A percentile compares a stretch with the other conserved stretches of the same genome.
phyloP scores from a whole-genome alignment of 139 green algal species.

The Tetradesmus lagerheimii region DNA sequence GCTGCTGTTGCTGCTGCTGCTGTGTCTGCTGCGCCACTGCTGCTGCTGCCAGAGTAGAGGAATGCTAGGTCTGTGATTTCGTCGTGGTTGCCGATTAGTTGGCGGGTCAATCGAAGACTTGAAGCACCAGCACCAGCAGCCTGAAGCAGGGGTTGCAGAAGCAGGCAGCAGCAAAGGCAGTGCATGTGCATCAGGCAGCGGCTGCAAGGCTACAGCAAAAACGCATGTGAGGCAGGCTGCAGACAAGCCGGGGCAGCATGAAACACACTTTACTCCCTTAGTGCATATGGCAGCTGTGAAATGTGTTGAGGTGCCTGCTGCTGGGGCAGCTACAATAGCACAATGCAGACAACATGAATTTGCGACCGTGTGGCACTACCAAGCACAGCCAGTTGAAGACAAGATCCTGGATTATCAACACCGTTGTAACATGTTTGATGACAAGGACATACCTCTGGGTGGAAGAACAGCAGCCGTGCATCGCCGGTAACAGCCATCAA shows the following conservation, averaged over 20 bases:
- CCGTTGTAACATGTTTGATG: neutral
- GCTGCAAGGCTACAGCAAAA: neutral
- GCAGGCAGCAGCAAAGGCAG: neutral
- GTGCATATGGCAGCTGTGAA: no score
- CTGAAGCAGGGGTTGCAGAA: neutral
- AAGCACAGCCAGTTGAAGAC: no score
- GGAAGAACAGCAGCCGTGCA: constrained; percentile 81
- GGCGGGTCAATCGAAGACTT: constrained; percentile 57
- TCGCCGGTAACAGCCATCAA: constrained; percentile 85
- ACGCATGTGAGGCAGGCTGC: neutral
- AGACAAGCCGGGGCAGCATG: no score
- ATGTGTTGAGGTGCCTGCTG: no score
- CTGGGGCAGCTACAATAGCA: neutral
- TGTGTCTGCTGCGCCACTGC: neutral
- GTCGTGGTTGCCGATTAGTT: constrained; percentile 95
- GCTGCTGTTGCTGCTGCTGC: neutral
- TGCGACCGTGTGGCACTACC: no score
- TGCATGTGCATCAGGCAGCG: neutral
- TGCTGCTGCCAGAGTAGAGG: constrained; percentile 54
- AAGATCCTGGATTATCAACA: no score
- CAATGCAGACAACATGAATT: neutral
- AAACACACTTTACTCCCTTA: no score
- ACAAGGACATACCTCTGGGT: neutral
- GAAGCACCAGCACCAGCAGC: neutral
- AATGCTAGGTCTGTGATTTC: constrained; percentile 94